These are phyloP conservation scores for Coemansia sp. DNA, from an alignment of 192 early-diverging fungal species.

Conservation along the genomic window DNA sequence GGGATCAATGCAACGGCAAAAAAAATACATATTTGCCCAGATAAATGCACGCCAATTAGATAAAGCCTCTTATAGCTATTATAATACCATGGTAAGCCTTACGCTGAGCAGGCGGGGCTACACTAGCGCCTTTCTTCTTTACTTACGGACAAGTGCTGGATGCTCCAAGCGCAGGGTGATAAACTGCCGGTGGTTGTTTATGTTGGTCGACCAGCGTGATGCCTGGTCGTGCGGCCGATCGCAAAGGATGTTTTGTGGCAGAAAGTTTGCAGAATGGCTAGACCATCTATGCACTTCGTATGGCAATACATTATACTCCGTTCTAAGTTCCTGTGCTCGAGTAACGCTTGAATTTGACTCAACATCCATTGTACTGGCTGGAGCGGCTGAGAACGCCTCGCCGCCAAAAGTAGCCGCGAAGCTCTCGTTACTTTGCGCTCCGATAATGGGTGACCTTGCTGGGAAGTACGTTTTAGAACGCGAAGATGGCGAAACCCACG, in stretches of 20 bases:
- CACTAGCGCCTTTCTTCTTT: not conserved
- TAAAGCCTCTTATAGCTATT: not conserved
- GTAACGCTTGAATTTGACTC: not conserved
- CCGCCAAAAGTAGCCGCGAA: not conserved
- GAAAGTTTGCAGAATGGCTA: slow-evolving; percentile 79
- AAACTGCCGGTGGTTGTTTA: slow-evolving; percentile 89
- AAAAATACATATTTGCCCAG: not conserved
- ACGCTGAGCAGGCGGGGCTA: not conserved
- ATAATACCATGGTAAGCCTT: not conserved
- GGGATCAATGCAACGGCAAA: slow-evolving; percentile 9
- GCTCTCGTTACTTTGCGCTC: not conserved
- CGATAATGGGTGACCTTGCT: slow-evolving; percentile 27
- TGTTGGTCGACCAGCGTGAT: slow-evolving; percentile 86
- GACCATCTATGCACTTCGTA: slow-evolving; percentile 76
- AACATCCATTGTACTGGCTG: slow-evolving; percentile 1
- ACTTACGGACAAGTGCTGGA: slow-evolving; percentile 81
- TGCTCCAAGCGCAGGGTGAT: slow-evolving; percentile 85
- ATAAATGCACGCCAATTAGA: not conserved
- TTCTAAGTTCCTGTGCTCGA: slow-evolving; percentile 29
- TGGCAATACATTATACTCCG: slow-evolving; percentile 48
- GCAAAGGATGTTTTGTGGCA: slow-evolving; percentile 78
- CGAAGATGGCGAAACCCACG: slow-evolving; percentile 26
- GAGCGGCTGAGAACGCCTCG: not conserved
- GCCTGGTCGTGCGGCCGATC: slow-evolving; percentile 85
- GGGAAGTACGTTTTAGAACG: slow-evolving; percentile 35